A percentile compares a stretch with the other conserved stretches of the same genome.
Evolutionary conservation across 768 basidiomycete genomes (phyloP).

Genomic region (Tephrocybe sp.): DNA sequence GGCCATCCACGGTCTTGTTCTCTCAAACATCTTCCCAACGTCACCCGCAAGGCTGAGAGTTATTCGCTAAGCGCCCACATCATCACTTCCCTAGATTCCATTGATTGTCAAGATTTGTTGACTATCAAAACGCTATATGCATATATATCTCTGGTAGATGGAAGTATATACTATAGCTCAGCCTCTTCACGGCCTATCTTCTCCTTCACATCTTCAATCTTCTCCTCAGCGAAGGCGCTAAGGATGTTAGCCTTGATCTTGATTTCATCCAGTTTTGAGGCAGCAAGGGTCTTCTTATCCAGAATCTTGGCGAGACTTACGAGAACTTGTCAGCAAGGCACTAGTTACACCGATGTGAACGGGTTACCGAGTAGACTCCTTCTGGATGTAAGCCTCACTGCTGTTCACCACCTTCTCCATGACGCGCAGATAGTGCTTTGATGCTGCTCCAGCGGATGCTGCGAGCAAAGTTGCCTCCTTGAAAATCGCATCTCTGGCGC

Average conservation of each 20-base stretch:
- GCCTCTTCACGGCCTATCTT: slow-evolving; percentile 36
- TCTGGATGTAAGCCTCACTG: slow-evolving; percentile 74
- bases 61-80: slow-evolving; percentile 6
- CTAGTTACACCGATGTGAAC: slow-evolving; percentile 12
- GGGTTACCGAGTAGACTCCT: slow-evolving; percentile 79
- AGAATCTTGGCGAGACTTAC: slow-evolving; percentile 74
- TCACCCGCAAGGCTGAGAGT: slow-evolving; percentile 8
- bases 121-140: no score
- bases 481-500: slow-evolving; percentile 59
- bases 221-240: slow-evolving; percentile 52
- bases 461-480: slow-evolving; percentile 62
- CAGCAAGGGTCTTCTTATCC: slow-evolving; percentile 72
- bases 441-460: slow-evolving; percentile 46
- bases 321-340: slow-evolving; percentile 15
- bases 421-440: slow-evolving; percentile 82
- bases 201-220: slow-evolving; percentile 34
- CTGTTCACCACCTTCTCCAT: slow-evolving; percentile 85
- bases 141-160: neutral
- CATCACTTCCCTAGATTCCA: neutral
- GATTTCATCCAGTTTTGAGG: slow-evolving; percentile 87
- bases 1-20: slow-evolving; percentile 18
- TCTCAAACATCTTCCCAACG: neutral
- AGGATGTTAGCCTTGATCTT: slow-evolving; percentile 91
- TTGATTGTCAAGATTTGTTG: neutral
- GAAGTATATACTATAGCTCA: slow-evolving; percentile 41